These are phyloP conservation scores for Penstemon barbatus DNA, from an alignment of 257 asterid species.

Conservation along the genomic window DNA sequence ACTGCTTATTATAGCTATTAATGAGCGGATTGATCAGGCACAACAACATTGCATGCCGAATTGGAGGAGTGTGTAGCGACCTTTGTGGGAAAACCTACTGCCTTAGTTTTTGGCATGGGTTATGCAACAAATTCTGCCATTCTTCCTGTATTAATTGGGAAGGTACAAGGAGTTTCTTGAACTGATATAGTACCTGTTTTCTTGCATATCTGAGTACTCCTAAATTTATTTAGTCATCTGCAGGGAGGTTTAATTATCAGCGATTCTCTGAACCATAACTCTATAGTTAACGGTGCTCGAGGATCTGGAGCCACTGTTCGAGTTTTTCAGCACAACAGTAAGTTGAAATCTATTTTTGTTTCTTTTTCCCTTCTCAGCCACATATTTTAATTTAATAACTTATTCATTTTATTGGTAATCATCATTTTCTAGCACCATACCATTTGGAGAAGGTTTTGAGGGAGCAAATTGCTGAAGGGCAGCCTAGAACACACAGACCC, in stretches of 20 bases:
- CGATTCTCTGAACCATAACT: conserved; percentile 95
- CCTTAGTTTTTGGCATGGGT: conserved; percentile 96
- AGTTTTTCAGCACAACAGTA: conserved; percentile 96
- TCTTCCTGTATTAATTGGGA: conserved; percentile 82
- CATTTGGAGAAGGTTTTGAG: conserved; percentile 90
- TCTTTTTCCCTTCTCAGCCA: background rate
- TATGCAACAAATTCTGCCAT: conserved; percentile 94
- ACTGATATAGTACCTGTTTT: conserved; percentile 14
- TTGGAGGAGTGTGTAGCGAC: conserved; percentile 88
- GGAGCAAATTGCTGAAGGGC: conserved; percentile 94
- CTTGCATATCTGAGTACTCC: conserved; percentile 16
- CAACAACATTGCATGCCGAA: conserved; percentile 73
- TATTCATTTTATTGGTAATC: conserved; percentile 18
- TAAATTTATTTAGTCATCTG: conserved; percentile 25
- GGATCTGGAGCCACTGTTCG: conserved; percentile 97
- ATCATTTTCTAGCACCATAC: conserved; percentile 65
- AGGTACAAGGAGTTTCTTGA: conserved; percentile 51
- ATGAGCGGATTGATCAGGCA: conserved; percentile 50
- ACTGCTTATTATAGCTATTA: background rate
- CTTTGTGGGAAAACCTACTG: conserved; percentile 91
- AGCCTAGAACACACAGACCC: conserved; percentile 96
- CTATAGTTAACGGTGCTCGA: conserved; percentile 97
- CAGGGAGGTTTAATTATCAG: conserved; percentile 96
- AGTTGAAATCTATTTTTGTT: conserved; percentile 27
- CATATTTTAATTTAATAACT: background rate